These are phyloP conservation scores for Debaryomyces singareniensis DNA, from an alignment of 1,139 yeast species.

Conservation along the genomic window DNA sequence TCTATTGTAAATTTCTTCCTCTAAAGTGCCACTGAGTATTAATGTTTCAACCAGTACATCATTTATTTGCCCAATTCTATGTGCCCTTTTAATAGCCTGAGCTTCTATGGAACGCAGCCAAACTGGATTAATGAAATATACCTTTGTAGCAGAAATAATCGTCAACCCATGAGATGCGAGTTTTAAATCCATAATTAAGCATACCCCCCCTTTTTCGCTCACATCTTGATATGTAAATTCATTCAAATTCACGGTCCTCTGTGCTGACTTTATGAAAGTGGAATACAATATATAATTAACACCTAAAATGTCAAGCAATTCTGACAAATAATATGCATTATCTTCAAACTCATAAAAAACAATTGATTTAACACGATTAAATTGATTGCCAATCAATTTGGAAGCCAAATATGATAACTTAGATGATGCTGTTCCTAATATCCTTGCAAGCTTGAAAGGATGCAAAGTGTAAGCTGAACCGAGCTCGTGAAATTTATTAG, in stretches of 20 bases:
- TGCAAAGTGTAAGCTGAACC: neutral
- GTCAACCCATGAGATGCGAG: slow-evolving; percentile 69
- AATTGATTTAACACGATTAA: slow-evolving; percentile 42
- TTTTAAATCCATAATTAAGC: slow-evolving; percentile 59
- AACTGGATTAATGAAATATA: slow-evolving; percentile 62
- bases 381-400: slow-evolving; percentile 46
- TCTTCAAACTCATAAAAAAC: slow-evolving; percentile 70
- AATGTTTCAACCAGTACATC: slow-evolving; percentile 55
- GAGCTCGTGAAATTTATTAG: neutral
- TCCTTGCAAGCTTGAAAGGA: slow-evolving; percentile 22
- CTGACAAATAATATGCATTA: slow-evolving; percentile 61
- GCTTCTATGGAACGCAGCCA: slow-evolving; percentile 68
- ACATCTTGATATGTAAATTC: slow-evolving; percentile 40
- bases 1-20: slow-evolving; percentile 55
- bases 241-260: slow-evolving; percentile 48
- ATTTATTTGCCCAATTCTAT: slow-evolving; percentile 58
- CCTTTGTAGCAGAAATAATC: slow-evolving; percentile 60
- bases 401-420: slow-evolving; percentile 56
- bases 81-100: slow-evolving; percentile 69
- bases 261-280: slow-evolving; percentile 44
- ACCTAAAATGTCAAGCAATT: slow-evolving; percentile 56
- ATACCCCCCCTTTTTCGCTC: slow-evolving; percentile 36
- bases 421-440: slow-evolving; percentile 55
- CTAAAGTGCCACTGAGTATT: slow-evolving; percentile 54
- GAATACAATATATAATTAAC: slow-evolving; percentile 58